Percentiles rank a stretch among this genome's conserved stretches.
These are phyloP conservation scores for Crithidia brevicula DNA, from an alignment of 208 protist genomes.

Conservation along the genomic window DNA sequence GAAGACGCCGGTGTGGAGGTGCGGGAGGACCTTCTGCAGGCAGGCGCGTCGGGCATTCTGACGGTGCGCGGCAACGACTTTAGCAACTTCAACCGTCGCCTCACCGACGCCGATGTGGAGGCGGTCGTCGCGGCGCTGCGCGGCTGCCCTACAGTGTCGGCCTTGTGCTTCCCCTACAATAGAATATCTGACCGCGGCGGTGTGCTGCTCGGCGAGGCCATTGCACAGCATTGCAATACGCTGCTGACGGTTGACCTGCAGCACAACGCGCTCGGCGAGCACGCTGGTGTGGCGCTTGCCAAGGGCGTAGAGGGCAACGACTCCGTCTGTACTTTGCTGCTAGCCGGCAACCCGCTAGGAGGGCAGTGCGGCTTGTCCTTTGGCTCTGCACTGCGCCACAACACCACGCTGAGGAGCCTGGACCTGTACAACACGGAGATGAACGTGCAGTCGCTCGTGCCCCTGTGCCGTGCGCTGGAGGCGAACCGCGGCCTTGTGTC, in stretches of 20 bases:
- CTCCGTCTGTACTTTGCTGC: constrained; percentile 35
- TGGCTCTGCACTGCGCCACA: constrained; percentile 38
- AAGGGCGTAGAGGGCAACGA: constrained; percentile 31
- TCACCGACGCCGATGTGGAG: constrained; percentile 63
- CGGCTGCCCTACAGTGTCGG: constrained; percentile 27
- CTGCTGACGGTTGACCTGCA: constrained; percentile 63
- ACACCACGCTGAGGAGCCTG: constrained; percentile 41
- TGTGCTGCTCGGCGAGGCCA: constrained; percentile 43
- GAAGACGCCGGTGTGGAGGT: constrained; percentile 36
- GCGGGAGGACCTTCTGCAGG: constrained; percentile 42
- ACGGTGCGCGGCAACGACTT: constrained; percentile 63
- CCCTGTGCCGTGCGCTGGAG: constrained; percentile 41
- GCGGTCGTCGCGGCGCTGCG: constrained; percentile 43
- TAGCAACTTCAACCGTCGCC: constrained; percentile 57
- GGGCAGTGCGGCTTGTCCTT: constrained; percentile 42
- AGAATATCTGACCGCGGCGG: constrained; percentile 51
- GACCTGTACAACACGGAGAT: constrained; percentile 65
- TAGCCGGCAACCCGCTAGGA: constrained; percentile 67
- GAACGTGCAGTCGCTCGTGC: constrained; percentile 61
- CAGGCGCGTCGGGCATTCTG: constrained; percentile 29
- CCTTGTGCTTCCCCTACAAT: constrained; percentile 74
- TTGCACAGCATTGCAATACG: constrained; percentile 33
- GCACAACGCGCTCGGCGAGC: constrained; percentile 59
- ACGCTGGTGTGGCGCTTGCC: constrained; percentile 47
- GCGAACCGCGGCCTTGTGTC: constrained; percentile 49